Percentiles rank a stretch among this genome's conserved stretches.
These are phyloP conservation scores for Fusarium sambucinum DNA, from an alignment of 2,329 filamentous ascomycete genomes.

Conservation along the genomic window DNA sequence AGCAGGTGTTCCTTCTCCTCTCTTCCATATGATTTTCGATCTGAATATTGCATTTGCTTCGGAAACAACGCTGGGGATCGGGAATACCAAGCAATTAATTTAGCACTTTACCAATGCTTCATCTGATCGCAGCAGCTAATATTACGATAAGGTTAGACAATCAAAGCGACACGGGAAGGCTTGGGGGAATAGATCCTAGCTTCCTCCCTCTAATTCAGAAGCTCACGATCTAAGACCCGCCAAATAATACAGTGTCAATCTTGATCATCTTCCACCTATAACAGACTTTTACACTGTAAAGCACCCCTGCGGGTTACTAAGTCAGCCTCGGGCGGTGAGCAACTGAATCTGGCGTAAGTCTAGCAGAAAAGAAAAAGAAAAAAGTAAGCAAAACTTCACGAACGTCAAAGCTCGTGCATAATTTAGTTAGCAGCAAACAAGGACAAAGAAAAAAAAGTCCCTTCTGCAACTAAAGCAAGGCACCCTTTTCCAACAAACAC, in stretches of 20 bases:
- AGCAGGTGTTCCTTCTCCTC: not conserved
- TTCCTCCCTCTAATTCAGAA: not conserved
- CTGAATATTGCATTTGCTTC: not conserved
- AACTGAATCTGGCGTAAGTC: constrained; percentile 41
- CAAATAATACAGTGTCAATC: not conserved
- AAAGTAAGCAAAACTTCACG: constrained; percentile 39
- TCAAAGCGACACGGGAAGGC: not conserved
- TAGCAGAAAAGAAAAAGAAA: constrained; percentile 34
- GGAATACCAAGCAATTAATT: not conserved
- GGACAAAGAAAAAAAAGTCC: constrained; percentile 16
- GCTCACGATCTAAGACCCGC: not conserved
- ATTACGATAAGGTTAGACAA: not conserved
- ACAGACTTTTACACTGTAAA: not conserved
- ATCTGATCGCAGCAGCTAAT: not conserved
- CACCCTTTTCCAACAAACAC: constrained; percentile 11
- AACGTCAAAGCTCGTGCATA: constrained; percentile 25
- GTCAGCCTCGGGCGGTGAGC: constrained; percentile 47
- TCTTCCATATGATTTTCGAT: not conserved
- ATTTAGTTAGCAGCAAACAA: constrained; percentile 30
- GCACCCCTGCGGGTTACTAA: not conserved
- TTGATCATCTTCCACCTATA: fast-evolving
- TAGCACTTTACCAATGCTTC: not conserved
- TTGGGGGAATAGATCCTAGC: not conserved
- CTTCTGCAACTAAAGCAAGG: constrained; percentile 20
- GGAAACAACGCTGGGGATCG: not conserved